These are phyloP conservation scores for Apiospora malaysiana DNA, from an alignment of 2,329 filamentous ascomycete genomes.

Conservation along the genomic window DNA sequence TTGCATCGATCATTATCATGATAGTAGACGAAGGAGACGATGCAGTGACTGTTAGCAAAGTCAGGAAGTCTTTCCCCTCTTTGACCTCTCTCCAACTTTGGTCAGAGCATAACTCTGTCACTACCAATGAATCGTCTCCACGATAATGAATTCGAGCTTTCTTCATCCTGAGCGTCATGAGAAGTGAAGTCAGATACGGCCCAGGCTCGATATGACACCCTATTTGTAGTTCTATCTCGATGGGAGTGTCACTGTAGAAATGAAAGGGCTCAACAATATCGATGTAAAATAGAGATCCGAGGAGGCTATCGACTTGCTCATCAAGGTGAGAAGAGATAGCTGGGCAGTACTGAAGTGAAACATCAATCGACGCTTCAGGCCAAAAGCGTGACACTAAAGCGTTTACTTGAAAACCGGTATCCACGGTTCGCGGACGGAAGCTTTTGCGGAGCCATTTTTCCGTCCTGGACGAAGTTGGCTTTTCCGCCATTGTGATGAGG, in stretches of 20 bases:
- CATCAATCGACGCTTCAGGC: constrained; percentile 2
- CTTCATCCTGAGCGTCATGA: neutral
- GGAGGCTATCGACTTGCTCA: neutral
- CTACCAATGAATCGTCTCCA: neutral
- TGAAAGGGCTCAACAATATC: neutral
- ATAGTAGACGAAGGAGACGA: constrained; percentile 1
- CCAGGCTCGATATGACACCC: neutral
- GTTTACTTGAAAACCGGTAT: neutral
- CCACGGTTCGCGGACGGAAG: neutral
- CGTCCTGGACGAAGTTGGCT: neutral
- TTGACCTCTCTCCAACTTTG: constrained; percentile 9
- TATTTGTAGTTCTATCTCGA: neutral
- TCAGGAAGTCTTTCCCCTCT: constrained; percentile 4
- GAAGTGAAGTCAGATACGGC: neutral
- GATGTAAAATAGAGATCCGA: constrained; percentile 1
- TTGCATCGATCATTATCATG: neutral
- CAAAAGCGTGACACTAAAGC: neutral
- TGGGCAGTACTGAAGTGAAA: neutral
- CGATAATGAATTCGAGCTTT: neutral
- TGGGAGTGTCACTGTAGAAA: neutral
- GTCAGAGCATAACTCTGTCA: neutral
- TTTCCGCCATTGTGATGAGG: neutral
- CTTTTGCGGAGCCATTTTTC: neutral
- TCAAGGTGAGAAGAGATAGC: neutral
- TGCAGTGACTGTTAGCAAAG: neutral